phyloP scores from a whole-genome alignment of 257 asterid species.

The Jaltomata sinuosa region DNA sequence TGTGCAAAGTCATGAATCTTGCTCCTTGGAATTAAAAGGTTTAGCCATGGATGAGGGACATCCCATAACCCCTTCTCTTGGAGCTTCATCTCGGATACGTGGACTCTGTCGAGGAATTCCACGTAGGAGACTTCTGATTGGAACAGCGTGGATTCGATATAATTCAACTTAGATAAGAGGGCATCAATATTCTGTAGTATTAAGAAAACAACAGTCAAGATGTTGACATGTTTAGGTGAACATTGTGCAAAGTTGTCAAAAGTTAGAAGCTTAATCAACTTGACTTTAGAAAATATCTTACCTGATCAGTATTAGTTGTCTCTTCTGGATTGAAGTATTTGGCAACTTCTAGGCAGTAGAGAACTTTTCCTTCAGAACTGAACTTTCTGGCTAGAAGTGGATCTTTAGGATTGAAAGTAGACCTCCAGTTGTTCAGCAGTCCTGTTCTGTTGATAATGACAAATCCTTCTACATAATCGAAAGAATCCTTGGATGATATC shows the following conservation, averaged over 20 bases:
- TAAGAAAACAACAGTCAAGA: slow-evolving; percentile 3
- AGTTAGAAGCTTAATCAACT: not conserved
- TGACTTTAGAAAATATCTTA: slow-evolving; percentile 8
- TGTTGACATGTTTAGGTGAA: not conserved
- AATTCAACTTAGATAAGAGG: slow-evolving; percentile 45
- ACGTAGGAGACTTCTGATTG: slow-evolving; percentile 61
- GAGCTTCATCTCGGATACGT: slow-evolving; percentile 60
- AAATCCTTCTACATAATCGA: slow-evolving; percentile 83
- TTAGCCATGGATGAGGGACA: slow-evolving; percentile 93
- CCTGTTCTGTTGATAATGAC: slow-evolving; percentile 72
- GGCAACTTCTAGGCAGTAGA: slow-evolving; percentile 83
- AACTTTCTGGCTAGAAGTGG: slow-evolving; percentile 60
- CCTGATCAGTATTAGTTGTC: slow-evolving; percentile 31
- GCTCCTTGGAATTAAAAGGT: slow-evolving; percentile 72
- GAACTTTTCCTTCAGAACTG: slow-evolving; percentile 65
- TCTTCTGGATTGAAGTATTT: slow-evolving; percentile 63
- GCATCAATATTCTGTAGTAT: slow-evolving; percentile 49
- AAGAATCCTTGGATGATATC: slow-evolving; percentile 42
- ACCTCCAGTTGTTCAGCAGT: slow-evolving; percentile 74
- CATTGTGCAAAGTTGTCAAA: not conserved
- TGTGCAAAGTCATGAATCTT: slow-evolving; percentile 51
- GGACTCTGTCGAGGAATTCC: slow-evolving; percentile 75
- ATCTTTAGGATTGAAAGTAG: slow-evolving; percentile 74
- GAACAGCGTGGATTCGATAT: slow-evolving; percentile 64
- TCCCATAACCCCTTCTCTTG: slow-evolving; percentile 79